phyloP scores from a whole-genome alignment of 2,329 filamentous ascomycete species.

The Exophiala lecanii-corni region DNA sequence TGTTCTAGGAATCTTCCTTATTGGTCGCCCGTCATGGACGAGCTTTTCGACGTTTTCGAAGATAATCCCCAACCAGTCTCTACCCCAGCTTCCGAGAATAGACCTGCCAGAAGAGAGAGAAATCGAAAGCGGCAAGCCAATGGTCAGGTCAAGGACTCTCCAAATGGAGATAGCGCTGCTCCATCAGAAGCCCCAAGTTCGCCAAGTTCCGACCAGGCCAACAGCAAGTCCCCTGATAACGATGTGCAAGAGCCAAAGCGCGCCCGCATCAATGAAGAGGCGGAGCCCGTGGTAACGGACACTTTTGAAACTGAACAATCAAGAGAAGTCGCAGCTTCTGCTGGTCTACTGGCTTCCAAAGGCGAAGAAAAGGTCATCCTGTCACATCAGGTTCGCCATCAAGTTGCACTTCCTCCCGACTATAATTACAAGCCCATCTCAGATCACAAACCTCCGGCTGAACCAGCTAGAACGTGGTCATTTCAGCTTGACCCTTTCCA shows the following conservation, averaged over 20 bases:
- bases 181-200: slow-evolving; percentile 6
- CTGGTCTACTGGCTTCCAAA: slow-evolving; percentile 59
- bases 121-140: slow-evolving; percentile 85
- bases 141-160: slow-evolving; percentile 62
- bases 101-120: slow-evolving; percentile 49
- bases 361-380: slow-evolving; percentile 71
- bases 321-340: slow-evolving; percentile 77
- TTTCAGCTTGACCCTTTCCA: slow-evolving; percentile 98
- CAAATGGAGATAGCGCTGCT: slow-evolving; percentile 11
- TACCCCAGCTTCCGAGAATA: slow-evolving; percentile 30
- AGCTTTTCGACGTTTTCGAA: slow-evolving; percentile 79
- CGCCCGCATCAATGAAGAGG: slow-evolving; percentile 53
- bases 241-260: slow-evolving; percentile 44
- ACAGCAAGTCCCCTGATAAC: slow-evolving; percentile 22
- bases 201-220: slow-evolving; percentile 6
- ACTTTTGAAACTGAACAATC: slow-evolving; percentile 93
- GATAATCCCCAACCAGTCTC: slow-evolving; percentile 52
- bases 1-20: slow-evolving; percentile 2
- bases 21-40: slow-evolving; percentile 55
- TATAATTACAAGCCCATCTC: slow-evolving; percentile 95
- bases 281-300: slow-evolving; percentile 81
- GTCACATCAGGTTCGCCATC: slow-evolving; percentile 97
- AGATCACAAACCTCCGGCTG: slow-evolving; percentile 82
- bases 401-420: slow-evolving; percentile 89
- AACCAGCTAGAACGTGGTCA: slow-evolving; percentile 76